phyloP scores from a whole-genome alignment of 2,329 filamentous ascomycete species.

The Xylariales sp. region DNA sequence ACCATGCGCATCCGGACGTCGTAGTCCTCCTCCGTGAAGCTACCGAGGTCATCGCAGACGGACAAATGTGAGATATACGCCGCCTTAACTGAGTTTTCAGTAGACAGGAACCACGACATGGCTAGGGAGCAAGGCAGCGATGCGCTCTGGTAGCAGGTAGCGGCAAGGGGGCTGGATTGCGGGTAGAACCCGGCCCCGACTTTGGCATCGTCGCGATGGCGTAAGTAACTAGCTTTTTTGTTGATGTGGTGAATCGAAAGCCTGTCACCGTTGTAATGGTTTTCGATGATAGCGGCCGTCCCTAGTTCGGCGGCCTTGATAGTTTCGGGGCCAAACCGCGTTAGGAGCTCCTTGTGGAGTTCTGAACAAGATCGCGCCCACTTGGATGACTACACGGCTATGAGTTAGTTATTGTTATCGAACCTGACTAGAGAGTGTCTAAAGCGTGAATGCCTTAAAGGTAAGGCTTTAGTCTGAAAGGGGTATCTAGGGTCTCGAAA shows the following conservation, averaged over 20 bases:
- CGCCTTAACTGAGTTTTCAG: slow-evolving; percentile 27
- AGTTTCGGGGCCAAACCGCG: slow-evolving; percentile 32
- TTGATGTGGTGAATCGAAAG: slow-evolving; percentile 34
- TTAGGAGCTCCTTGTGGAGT: slow-evolving; percentile 30
- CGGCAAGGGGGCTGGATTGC: slow-evolving; percentile 32
- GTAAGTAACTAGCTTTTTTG: slow-evolving; percentile 37
- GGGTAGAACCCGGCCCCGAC: slow-evolving; percentile 34
- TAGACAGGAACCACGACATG: slow-evolving; percentile 32
- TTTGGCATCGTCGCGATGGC: slow-evolving; percentile 26
- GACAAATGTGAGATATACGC: slow-evolving; percentile 34
- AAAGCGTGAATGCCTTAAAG: too few relatives aligned
- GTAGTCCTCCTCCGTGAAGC: slow-evolving; percentile 31
- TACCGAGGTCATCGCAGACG: slow-evolving; percentile 35
- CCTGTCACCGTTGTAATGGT: slow-evolving; percentile 28
- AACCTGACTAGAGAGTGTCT: background rate
- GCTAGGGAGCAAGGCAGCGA: slow-evolving; percentile 28
- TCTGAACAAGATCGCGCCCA: slow-evolving; percentile 35
- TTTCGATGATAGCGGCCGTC: slow-evolving; percentile 23
- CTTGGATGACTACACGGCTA: background rate
- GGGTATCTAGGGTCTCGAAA: too few relatives aligned
- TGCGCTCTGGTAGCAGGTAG: slow-evolving; percentile 31
- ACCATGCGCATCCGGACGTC: slow-evolving; percentile 35
- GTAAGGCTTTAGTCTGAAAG: too few relatives aligned
- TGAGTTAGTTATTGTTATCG: background rate
- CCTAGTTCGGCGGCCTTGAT: slow-evolving; percentile 23